A percentile compares a stretch with the other conserved stretches of the same genome.
These are phyloP conservation scores for Verticillium tricorpus DNA, from an alignment of 2,329 filamentous ascomycete species.

Conservation along the genomic window DNA sequence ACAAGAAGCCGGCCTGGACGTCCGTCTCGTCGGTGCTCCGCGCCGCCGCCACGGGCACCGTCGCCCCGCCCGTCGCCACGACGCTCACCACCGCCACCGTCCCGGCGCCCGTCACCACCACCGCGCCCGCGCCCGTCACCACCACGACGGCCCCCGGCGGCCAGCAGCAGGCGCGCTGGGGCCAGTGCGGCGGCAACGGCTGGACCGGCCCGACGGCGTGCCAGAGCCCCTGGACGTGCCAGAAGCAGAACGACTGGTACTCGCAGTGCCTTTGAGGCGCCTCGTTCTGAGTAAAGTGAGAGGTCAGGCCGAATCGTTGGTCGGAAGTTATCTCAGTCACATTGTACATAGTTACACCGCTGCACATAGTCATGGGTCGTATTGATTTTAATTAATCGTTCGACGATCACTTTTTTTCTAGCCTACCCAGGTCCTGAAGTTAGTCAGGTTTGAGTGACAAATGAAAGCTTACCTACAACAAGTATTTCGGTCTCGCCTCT, in stretches of 20 bases:
- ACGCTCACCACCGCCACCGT: neutral
- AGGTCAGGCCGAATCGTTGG: neutral
- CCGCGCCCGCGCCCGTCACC: neutral
- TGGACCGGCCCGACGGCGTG: conserved; percentile 12
- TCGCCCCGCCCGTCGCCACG: neutral
- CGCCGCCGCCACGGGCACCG: conserved; percentile 17
- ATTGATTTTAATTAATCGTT: neutral
- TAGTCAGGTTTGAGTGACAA: too few species aligned
- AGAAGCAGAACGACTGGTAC: conserved; percentile 12
- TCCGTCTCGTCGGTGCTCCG: conserved; percentile 29
- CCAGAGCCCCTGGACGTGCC: conserved; percentile 11
- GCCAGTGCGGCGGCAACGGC: conserved; percentile 16
- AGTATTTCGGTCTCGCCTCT: neutral
- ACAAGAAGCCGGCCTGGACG: conserved; percentile 35
- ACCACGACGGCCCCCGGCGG: conserved; percentile 17
- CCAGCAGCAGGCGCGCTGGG: conserved; percentile 8
- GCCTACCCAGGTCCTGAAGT: neutral
- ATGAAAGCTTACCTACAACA: neutral
- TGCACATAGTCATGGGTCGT: neutral
- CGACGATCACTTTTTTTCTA: too few species aligned
- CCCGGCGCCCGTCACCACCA: neutral
- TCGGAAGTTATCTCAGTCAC: neutral
- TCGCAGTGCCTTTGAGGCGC: conserved; percentile 11
- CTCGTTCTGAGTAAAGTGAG: neutral
- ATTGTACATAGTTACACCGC: neutral